A percentile compares a stretch with the other conserved stretches of the same genome.
Conservation (phyloP, 805 yeast species). For the Komagataella phaffii region DNA sequence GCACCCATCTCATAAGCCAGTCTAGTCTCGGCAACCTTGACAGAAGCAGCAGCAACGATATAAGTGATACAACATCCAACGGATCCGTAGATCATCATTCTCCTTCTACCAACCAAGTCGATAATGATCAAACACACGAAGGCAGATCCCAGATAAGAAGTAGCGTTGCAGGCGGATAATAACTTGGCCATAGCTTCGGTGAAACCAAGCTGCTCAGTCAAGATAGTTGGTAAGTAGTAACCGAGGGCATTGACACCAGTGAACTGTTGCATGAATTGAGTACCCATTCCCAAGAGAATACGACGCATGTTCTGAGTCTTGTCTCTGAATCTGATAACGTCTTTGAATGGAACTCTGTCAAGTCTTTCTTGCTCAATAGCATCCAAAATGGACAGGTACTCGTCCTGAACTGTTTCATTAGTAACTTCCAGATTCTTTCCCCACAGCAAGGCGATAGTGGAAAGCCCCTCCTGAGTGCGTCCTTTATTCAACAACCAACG, state of each 20-base stretch:
- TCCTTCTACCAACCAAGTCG: conserved; percentile 17
- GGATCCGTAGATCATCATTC: conserved; percentile 10
- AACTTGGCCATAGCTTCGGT: conserved; percentile 1
- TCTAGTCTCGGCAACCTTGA: conserved; percentile 16
- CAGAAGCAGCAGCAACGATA: conserved; percentile 35
- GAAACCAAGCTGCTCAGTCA: conserved; percentile 2
- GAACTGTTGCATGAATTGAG: conserved; percentile 60
- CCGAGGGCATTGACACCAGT: conserved; percentile 63
- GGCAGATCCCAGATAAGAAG: conserved; percentile 2
- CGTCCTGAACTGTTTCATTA: not conserved
- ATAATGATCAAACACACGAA: conserved; percentile 3
- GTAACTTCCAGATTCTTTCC: not conserved
- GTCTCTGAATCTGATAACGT: conserved; percentile 26
- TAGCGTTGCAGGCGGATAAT: conserved; percentile 2
- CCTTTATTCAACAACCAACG: conserved; percentile 31
- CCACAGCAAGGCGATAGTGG: conserved; percentile 1
- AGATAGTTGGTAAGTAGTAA: conserved; percentile 25
- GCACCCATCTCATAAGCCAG: conserved; percentile 2
- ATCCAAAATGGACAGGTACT: conserved; percentile 1
- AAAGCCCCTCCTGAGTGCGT: conserved; percentile 28
- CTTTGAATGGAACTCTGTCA: conserved; percentile 29
- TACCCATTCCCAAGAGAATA: conserved; percentile 47
- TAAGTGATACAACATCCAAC: conserved; percentile 29
- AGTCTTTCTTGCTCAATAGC: conserved; percentile 10
- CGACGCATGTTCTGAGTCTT: conserved; percentile 50